These are phyloP conservation scores for Dispira simplex DNA, from an alignment of 192 early-diverging fungal genomes.

Conservation along the genomic window DNA sequence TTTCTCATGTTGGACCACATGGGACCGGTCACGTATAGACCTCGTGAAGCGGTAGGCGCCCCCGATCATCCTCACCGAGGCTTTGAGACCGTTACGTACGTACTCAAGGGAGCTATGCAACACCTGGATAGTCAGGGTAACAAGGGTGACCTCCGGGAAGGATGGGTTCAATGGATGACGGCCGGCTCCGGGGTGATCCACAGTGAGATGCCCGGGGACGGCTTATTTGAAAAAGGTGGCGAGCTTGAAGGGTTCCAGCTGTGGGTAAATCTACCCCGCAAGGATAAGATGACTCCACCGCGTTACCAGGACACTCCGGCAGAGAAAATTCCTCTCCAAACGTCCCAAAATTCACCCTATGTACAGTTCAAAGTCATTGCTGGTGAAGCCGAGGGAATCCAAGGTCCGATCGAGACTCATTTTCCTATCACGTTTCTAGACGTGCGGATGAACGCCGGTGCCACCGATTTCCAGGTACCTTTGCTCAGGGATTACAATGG, in stretches of 20 bases:
- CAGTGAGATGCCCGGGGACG: constrained; percentile 48
- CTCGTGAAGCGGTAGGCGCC: constrained; percentile 37
- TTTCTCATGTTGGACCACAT: constrained; percentile 77
- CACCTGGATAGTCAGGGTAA: constrained; percentile 70
- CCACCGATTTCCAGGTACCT: constrained; percentile 23
- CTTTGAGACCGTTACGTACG: constrained; percentile 66
- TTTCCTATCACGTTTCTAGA: constrained; percentile 74
- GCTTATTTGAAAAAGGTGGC: constrained; percentile 23
- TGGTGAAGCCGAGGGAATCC: constrained; percentile 55
- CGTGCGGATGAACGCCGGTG: constrained; percentile 40
- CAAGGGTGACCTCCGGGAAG: constrained; percentile 46
- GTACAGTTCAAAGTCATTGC: constrained; percentile 68
- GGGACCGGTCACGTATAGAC: constrained; percentile 31
- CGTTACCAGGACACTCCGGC: constrained; percentile 55
- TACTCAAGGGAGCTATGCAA: constrained; percentile 44
- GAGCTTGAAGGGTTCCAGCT: constrained; percentile 41
- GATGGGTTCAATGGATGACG: constrained; percentile 67
- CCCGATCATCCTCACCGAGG: constrained; percentile 71
- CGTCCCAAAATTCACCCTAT: constrained; percentile 21
- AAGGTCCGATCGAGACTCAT: constrained; percentile 51
- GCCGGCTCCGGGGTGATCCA: constrained; percentile 60
- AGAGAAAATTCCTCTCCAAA: constrained; percentile 43
- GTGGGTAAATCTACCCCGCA: constrained; percentile 61
- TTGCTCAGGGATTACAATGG: constrained; percentile 31
- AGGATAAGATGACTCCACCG: constrained; percentile 54